Evolutionary conservation across 768 basidiomycete genomes (phyloP).

Genomic region (Termitomyces bulborhizus): DNA sequence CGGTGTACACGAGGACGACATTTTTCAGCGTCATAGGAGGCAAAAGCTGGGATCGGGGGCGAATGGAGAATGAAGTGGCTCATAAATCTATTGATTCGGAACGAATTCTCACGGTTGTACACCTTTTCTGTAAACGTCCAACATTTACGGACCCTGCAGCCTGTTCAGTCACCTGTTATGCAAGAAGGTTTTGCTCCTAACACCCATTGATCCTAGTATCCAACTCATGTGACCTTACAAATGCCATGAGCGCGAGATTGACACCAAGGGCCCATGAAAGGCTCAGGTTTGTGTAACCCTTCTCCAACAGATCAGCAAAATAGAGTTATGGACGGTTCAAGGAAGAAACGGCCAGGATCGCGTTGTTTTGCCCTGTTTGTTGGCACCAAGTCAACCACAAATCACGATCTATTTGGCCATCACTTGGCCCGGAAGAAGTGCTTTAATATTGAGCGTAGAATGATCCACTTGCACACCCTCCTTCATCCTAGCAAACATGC

Average conservation of each 20-base stretch:
- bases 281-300: not conserved
- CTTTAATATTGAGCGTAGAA: too few species aligned
- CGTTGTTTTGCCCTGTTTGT: slow-evolving; percentile 4
- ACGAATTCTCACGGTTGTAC: slow-evolving; percentile 9
- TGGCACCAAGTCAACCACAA: not conserved
- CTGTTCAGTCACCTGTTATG: not conserved
- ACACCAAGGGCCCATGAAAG: not conserved
- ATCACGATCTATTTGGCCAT: not conserved
- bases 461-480: not conserved
- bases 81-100: slow-evolving; percentile 3
- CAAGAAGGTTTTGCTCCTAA: not conserved
- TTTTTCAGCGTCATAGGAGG: slow-evolving; percentile 4
- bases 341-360: not conserved
- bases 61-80: not conserved
- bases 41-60: not conserved
- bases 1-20: slow-evolving; percentile 10
- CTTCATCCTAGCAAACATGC: not conserved
- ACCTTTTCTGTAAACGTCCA: slow-evolving; percentile 2
- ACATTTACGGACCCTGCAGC: slow-evolving; percentile 4
- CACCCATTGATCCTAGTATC: not conserved
- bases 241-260: not conserved
- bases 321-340: too few species aligned
- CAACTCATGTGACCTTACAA: not conserved
- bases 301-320: not conserved
- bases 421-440: not conserved